phyloP scores from a whole-genome alignment of 139 green algal genomes.

The Chlamydomonas schloesseri region DNA sequence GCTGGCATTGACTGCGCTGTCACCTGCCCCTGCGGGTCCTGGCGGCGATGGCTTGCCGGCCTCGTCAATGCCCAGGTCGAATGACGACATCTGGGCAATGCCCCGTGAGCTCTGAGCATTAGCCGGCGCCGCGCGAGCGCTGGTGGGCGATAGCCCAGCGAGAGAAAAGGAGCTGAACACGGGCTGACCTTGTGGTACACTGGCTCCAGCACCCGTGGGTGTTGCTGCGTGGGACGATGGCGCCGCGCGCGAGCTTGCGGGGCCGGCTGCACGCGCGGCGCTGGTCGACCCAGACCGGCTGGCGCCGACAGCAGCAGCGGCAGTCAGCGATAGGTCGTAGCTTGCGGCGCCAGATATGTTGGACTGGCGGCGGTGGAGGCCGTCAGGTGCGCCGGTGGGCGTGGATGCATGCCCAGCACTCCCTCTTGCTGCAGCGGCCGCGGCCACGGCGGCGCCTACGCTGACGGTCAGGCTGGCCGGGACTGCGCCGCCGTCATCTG shows the following conservation, averaged over 20 bases:
- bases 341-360: neutral
- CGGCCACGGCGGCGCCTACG: no score
- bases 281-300: neutral
- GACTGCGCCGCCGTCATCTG: no score
- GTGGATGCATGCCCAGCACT: no score
- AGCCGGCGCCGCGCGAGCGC: no score
- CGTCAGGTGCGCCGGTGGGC: neutral
- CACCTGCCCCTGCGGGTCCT: neutral
- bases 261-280: neutral
- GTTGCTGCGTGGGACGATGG: neutral
- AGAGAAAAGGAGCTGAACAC: neutral
- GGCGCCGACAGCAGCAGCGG: neutral
- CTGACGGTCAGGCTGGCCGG: no score
- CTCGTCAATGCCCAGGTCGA: neutral
- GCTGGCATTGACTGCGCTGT: no score
- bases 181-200: neutral
- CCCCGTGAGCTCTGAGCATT: no score
- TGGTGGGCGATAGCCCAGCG: neutral
- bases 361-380: neutral
- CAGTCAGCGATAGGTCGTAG: conserved; percentile 14
- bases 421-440: no score
- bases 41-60: neutral
- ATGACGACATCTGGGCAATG: neutral
- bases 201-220: neutral
- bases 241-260: neutral